Evolutionary conservation across 2,329 filamentous ascomycete genomes (phyloP).

Genomic region (Geosmithia morbida): DNA sequence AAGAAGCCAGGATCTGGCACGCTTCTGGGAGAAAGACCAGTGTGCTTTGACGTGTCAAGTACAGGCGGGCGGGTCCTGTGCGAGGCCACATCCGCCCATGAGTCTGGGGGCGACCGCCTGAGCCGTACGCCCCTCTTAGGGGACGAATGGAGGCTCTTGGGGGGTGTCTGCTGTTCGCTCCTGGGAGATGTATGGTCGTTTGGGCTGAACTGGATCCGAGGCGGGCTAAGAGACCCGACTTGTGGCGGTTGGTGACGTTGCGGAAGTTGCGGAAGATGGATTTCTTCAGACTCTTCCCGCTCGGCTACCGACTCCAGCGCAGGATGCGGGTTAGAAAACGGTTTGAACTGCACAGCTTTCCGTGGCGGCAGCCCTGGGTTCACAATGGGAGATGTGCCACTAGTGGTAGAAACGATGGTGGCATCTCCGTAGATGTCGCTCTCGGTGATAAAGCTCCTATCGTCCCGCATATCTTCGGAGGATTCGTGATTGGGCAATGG

Average conservation of each 20-base stretch:
- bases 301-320: neutral
- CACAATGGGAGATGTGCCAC: neutral
- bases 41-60: no score
- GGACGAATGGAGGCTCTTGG: neutral
- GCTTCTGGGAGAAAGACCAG: no score
- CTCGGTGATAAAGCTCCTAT: conserved; percentile 15
- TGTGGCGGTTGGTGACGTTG: neutral
- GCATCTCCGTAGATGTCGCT: conserved; percentile 20
- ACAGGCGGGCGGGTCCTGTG: neutral
- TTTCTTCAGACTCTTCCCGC: neutral
- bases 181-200: neutral
- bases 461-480: conserved; percentile 1
- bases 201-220: neutral
- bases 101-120: no score
- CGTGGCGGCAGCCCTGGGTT: neutral
- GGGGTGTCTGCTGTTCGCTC: neutral
- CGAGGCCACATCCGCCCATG: neutral
- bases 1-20: neutral
- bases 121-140: neutral
- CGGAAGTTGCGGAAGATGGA: neutral
- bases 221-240: neutral
- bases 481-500: neutral
- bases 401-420: conserved; percentile 15
- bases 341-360: neutral
- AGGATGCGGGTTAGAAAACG: neutral